phyloP scores from a whole-genome alignment of 768 basidiomycete genomes.

The Pisolithus orientalis region DNA sequence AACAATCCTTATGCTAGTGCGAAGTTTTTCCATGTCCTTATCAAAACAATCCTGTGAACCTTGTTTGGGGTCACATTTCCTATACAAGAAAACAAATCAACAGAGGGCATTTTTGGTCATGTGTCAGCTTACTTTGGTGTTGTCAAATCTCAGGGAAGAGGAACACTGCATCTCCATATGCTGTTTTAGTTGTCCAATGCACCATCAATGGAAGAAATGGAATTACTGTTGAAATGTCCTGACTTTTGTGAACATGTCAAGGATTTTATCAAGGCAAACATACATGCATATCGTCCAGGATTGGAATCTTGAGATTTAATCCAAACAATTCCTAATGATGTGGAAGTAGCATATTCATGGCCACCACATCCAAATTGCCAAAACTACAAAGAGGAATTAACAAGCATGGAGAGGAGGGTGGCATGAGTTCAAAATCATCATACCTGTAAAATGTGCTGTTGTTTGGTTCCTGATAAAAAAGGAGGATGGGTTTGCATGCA shows the following conservation, averaged over 20 bases:
- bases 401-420: no score
- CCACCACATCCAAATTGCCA: conserved; percentile 32
- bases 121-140: conserved; percentile 15
- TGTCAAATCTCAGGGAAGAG: conserved; percentile 36
- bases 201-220: neutral
- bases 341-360: conserved; percentile 23
- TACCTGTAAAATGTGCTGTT: no score
- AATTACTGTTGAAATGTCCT: neutral
- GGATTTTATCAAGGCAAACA: conserved; percentile 23
- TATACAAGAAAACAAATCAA: neutral
- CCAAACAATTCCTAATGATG: conserved; percentile 13
- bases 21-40: conserved; percentile 34
- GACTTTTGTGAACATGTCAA: conserved; percentile 23
- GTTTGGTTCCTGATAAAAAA: no score
- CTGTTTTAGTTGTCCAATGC: neutral
- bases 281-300: neutral
- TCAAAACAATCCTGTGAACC: conserved; percentile 23
- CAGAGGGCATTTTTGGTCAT: conserved; percentile 26
- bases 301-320: conserved; percentile 15
- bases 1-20: conserved; percentile 37
- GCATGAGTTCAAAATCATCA: no score
- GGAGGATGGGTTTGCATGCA: no score
- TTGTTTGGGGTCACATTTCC: conserved; percentile 27
- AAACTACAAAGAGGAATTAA: conserved; percentile 5
- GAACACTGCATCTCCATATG: conserved; percentile 24